phyloP scores from a whole-genome alignment of 768 basidiomycete genomes.

The Pisolithus marmoratus region DNA sequence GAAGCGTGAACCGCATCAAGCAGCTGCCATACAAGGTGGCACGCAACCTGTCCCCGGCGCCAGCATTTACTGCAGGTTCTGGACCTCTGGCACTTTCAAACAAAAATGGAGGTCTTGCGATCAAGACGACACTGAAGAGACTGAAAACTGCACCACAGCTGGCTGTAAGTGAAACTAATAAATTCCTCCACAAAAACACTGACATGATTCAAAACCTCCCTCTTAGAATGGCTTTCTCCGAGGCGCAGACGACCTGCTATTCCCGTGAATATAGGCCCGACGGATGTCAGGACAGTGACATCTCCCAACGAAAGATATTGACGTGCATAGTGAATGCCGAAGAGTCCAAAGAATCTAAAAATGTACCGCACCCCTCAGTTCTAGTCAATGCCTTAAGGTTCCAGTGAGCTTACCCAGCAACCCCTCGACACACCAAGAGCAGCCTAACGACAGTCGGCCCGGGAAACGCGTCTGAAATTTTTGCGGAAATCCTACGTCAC shows the following conservation, averaged over 20 bases:
- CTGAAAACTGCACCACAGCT: constrained; percentile 43
- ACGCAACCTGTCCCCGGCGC: constrained; percentile 38
- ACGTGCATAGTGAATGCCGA: constrained; percentile 65
- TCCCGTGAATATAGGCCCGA: constrained; percentile 61
- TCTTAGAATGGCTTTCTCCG: constrained; percentile 50
- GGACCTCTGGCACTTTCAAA: constrained; percentile 42
- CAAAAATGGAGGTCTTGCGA: constrained; percentile 71
- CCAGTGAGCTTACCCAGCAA: constrained; percentile 46
- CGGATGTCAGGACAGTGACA: constrained; percentile 70
- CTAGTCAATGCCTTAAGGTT: no score
- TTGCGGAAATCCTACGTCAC: constrained; percentile 29
- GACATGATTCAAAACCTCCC: constrained; percentile 54
- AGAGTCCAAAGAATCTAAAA: constrained; percentile 64
- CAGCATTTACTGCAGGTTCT: not conserved
- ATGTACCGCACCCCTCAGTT: no score
- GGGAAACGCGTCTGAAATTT: constrained; percentile 51
- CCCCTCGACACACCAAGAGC: constrained; percentile 52
- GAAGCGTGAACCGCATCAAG: not conserved
- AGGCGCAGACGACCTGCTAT: constrained; percentile 57
- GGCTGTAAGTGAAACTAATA: not conserved
- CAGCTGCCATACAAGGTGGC: constrained; percentile 49
- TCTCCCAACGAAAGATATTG: constrained; percentile 76
- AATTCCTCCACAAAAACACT: constrained; percentile 4
- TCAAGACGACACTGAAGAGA: constrained; percentile 71
- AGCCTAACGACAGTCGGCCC: constrained; percentile 66